A percentile compares a stretch with the other conserved stretches of the same genome.
These are phyloP conservation scores for Cladorrhinum sp. DNA, from an alignment of 2,329 filamentous ascomycete species.

Conservation along the genomic window DNA sequence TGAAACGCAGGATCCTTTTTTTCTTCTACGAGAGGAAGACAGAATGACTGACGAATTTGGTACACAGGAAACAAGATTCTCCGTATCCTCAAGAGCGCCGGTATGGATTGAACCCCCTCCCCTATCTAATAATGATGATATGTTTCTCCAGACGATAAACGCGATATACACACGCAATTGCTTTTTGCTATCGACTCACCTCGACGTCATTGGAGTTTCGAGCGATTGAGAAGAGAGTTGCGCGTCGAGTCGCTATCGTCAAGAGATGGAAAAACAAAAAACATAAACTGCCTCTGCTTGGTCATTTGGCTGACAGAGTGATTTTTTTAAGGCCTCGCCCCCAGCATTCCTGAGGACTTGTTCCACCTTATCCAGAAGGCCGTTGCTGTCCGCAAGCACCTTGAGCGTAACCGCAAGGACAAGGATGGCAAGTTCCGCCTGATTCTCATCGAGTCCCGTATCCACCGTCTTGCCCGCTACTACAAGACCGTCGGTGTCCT, in stretches of 20 bases:
- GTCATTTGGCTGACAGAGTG: constrained; percentile 88
- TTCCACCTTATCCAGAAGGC: constrained; percentile 69
- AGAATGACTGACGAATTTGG: constrained; percentile 38
- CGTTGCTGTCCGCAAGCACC: constrained; percentile 98
- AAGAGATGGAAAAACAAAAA: constrained; percentile 5
- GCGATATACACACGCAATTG: background rate
- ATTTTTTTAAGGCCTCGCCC: constrained; percentile 87
- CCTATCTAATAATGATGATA: constrained; percentile 14
- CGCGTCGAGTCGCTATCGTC: background rate
- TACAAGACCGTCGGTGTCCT: constrained; percentile 92
- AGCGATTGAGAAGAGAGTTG: constrained; percentile 6
- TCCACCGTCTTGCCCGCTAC: constrained; percentile 95
- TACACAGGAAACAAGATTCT: constrained; percentile 98
- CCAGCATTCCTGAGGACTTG: constrained; percentile 94
- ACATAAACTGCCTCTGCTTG: constrained; percentile 73
- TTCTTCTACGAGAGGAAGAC: background rate
- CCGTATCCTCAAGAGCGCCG: constrained; percentile 94
- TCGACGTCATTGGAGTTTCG: background rate
- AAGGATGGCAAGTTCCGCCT: constrained; percentile 99
- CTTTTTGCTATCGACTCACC: background rate
- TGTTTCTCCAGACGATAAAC: background rate
- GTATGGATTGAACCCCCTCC: constrained; percentile 62
- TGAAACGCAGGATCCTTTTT: background rate
- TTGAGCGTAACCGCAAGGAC: constrained; percentile 99
- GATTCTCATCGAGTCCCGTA: constrained; percentile 99